A percentile compares a stretch with the other conserved stretches of the same genome.
These are phyloP conservation scores for Astragalus glycyphyllos DNA, from an alignment of 306 rosid species.

Conservation along the genomic window DNA sequence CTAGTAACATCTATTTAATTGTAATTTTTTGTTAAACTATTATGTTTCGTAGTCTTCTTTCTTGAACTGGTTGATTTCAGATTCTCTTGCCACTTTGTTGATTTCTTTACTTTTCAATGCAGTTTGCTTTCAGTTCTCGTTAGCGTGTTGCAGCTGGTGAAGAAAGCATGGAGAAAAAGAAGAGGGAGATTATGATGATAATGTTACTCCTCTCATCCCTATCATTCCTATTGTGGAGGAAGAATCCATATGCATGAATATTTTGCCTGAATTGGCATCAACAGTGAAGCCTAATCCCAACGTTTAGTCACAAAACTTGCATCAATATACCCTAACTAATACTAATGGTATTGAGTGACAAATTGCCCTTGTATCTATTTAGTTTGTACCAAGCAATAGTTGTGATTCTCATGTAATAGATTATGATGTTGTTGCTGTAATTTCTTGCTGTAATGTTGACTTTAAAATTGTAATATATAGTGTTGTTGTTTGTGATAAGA, in stretches of 20 bases:
- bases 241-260: slow-evolving; percentile 33
- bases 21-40: not conserved
- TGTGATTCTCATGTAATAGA: slow-evolving; percentile 38
- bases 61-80: not conserved
- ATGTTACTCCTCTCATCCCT: slow-evolving; percentile 62
- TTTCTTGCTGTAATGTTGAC: slow-evolving; percentile 45
- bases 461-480: slow-evolving; percentile 35
- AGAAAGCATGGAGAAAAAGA: slow-evolving; percentile 68
- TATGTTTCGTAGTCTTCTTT: slow-evolving; percentile 4
- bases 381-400: slow-evolving; percentile 43
- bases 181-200: slow-evolving; percentile 55
- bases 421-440: slow-evolving; percentile 41
- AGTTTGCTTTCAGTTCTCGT: slow-evolving; percentile 55
- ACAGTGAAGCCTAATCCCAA: too few relatives aligned
- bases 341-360: too few relatives aligned
- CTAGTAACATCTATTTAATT: not conserved
- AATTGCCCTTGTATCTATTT: too few relatives aligned
- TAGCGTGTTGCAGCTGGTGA: slow-evolving; percentile 82
- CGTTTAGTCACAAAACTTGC: slow-evolving; percentile 16
- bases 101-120: slow-evolving; percentile 28
- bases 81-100: slow-evolving; percentile 25
- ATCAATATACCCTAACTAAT: not conserved
- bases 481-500: slow-evolving; percentile 42
- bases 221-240: slow-evolving; percentile 73
- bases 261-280: slow-evolving; percentile 37